Evolutionary conservation across 176 grass and related monocot genomes (phyloP).

Genomic region (Rhynchospora pubera): DNA sequence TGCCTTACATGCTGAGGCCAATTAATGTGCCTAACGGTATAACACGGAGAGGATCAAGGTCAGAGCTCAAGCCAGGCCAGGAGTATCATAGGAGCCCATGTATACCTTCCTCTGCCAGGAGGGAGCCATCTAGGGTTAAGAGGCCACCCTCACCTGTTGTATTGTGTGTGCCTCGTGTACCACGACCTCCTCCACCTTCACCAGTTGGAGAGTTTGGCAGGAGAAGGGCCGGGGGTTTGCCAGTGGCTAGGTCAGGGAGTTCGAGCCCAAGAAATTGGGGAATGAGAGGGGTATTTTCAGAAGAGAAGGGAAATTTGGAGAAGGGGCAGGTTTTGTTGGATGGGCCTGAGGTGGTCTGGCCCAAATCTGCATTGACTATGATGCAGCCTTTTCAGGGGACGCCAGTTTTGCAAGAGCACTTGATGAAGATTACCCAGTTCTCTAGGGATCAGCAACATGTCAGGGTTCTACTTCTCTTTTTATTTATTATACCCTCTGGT

Average conservation of each 20-base stretch:
- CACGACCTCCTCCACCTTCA: conserved; percentile 64
- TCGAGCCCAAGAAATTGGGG: conserved; percentile 96
- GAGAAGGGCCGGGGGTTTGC: conserved; percentile 49
- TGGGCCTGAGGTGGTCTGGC: conserved; percentile 97
- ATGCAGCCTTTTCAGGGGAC: conserved; percentile 68
- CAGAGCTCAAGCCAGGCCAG: conserved; percentile 65
- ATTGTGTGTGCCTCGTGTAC: conserved; percentile 77
- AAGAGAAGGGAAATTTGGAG: conserved; percentile 53
- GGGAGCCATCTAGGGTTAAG: conserved; percentile 62
- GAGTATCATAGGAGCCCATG: conserved; percentile 76
- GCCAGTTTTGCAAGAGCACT: conserved; percentile 71
- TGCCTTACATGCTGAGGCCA: conserved; percentile 88
- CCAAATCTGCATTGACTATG: conserved; percentile 54
- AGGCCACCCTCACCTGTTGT: conserved; percentile 90
- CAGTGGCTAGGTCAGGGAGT: conserved; percentile 90
- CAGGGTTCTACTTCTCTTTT: conserved; percentile 30
- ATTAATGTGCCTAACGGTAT: conserved; percentile 75
- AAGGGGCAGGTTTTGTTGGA: conserved; percentile 72
- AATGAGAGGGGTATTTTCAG: conserved; percentile 66
- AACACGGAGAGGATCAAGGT: conserved; percentile 72
- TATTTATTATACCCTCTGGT: background rate
- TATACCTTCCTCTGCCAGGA: conserved; percentile 64
- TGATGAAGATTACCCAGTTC: conserved; percentile 85
- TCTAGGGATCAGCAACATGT: conserved; percentile 91
- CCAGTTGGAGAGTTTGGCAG: conserved; percentile 75